Evolutionary conservation across 2,329 filamentous ascomycete species (phyloP), one percentile per base, ranked within the genome.

Genomic region (Colletotrichum sp.): DNA sequence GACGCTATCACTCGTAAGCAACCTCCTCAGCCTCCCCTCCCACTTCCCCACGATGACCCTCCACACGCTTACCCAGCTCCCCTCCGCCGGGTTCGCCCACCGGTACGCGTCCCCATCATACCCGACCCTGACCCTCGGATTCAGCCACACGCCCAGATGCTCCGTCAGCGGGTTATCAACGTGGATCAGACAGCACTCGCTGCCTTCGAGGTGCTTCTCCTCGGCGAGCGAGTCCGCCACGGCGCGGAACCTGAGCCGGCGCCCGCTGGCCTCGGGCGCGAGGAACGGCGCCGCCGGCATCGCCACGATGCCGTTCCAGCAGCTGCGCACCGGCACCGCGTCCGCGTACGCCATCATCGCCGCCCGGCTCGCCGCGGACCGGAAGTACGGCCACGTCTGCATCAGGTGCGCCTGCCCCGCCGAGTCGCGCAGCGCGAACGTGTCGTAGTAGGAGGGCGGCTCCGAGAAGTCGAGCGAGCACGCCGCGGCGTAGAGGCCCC

Each of bases 151-250:
- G 66, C 93, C 92, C 71, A 84, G 78, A 7, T 83, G 82, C 72
- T 81, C 81, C 7, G 88, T 88, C 6, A 92, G 84, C 2, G 90
- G 90, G 79, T 95, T 95, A 80, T 95, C 94, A 4, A 91, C 91
- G 81, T 95, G 94, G 71, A 95, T 92, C 69, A 96, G 89, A 83
- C 95, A 96, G 86, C 94, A 96, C 84, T 96, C 94, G 16, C 92
- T 94, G n/a, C 89, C 94, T 83, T 96, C 95, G 30, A 96, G 87
- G 80, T 95, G 93, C 30, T 86, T 80, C 9, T 83, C 80, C 75
- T 74, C 67, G 4, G 91, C 91, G 2, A 96, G 89, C 6, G 88
- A 89, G 80, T 95, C 93, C 0, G 90, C 81, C 26, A 94, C 87
- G 6, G 89, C 93, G 12, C 93, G 91, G 83, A 95, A 95, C n/a